Conservation (phyloP, 2,329 filamentous ascomycete genomes). For the Venturia carpophila region DNA sequence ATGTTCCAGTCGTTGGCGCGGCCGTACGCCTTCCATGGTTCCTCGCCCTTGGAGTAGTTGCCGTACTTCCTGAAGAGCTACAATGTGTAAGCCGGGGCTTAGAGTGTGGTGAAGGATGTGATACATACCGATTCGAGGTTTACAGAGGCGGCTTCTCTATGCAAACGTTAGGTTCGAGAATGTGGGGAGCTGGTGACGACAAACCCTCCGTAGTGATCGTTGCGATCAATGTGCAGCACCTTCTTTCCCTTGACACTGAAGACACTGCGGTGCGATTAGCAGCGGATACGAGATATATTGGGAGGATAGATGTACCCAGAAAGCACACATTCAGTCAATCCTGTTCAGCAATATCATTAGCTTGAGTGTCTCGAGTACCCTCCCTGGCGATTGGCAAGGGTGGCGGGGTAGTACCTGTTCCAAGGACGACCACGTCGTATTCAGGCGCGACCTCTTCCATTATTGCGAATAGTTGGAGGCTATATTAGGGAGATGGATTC, state of each 20-base stretch:
- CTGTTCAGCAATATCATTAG: conserved; percentile 43
- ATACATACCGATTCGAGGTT: conserved; percentile 81
- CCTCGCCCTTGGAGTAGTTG: conserved; percentile 67
- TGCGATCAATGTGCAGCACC: conserved; percentile 96
- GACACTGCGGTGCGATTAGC: conserved; percentile 51
- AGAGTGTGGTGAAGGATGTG: neutral
- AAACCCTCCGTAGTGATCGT: conserved; percentile 96
- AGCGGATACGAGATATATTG: neutral
- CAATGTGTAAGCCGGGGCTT: neutral
- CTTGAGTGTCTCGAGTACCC: neutral
- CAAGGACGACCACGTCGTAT: conserved; percentile 97
- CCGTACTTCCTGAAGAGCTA: conserved; percentile 97
- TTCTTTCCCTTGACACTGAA: conserved; percentile 98
- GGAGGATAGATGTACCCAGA: conserved; percentile 60
- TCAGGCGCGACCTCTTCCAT: conserved; percentile 99
- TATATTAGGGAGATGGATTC: neutral
- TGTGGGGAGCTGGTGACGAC: conserved; percentile 30
- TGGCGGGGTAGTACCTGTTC: conserved; percentile 69
- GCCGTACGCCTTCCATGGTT: conserved; percentile 98
- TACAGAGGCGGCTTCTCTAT: conserved; percentile 85
- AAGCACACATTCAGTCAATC: conserved; percentile 97
- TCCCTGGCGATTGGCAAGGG: neutral
- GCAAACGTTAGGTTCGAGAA: conserved; percentile 19
- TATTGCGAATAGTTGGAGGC: conserved; percentile 29
- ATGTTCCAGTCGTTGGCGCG: conserved; percentile 99